Base-by-base conservation (phyloP, 257 asterid genomes). In the Nicotiana benthamiana region DNA sequence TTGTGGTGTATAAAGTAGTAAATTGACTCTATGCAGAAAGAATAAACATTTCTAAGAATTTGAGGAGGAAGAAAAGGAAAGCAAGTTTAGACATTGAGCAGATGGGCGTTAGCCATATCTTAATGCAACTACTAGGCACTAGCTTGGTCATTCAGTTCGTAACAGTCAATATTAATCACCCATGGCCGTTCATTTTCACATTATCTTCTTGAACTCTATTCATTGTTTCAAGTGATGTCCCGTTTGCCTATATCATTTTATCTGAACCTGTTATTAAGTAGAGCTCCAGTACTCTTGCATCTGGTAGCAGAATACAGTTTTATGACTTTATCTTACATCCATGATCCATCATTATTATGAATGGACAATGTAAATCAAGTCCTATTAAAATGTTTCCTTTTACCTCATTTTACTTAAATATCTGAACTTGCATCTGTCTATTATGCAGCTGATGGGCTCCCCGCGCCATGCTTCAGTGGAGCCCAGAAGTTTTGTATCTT, bases 391-490 rank as follows among this genome's bases (percentile, higher is more conserved):
- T 72, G 60, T 30, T 72, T 70, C 59, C 24, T 72, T 72, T 52
- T 72, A 2, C 59, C 15, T 46, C 12, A 72, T 72, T 46, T 46
- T 72, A 22, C 48, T 13, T 46, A 6, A 72, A 24, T 46, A 43
- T 46, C 26, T 24, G 36, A 46, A 46, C 78, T 46, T 46, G 40
- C 22, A 43, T 72, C 22, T 3, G 48, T 72, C 36, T 72, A 22
- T 67, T 62, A 81, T 87, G 88, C 90, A 93, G 97, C 84, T 63
- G 70, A 40, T 64, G 5, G 87, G 83, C 79, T 85, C 90, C 74
- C 89, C 90, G 15, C 89, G 4, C 83, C 89, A 80, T 82, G 27
- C 85, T 48, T 52, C 77, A 16, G 53, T 28, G 83, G 92, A 85
- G 77, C 83, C 86, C 82, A 86, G 87, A 80, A 83, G 88, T 76